phyloP scores from a whole-genome alignment of 352 stramenopile genomes.

The Phytophthora idaei region DNA sequence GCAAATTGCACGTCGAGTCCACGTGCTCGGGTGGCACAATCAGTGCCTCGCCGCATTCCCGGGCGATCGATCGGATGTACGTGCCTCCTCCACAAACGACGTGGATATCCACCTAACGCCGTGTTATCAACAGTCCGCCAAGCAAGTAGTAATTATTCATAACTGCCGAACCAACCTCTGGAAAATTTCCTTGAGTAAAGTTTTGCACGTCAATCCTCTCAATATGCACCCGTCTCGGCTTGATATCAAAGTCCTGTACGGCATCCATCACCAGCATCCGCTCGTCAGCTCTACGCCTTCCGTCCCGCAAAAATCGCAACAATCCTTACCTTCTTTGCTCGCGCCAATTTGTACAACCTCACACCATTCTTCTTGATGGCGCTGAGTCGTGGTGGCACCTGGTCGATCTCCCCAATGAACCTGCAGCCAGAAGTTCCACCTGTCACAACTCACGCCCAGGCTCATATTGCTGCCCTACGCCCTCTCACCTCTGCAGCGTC shows the following conservation, averaged over 20 bases:
- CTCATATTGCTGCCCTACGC: neutral
- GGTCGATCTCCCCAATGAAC: conserved; percentile 78
- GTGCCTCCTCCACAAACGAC: conserved; percentile 78
- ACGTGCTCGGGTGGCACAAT: conserved; percentile 37
- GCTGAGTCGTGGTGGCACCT: conserved; percentile 79
- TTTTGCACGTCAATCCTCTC: conserved; percentile 57
- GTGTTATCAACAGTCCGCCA: neutral
- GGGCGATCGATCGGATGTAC: conserved; percentile 89
- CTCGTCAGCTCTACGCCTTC: conserved; percentile 9
- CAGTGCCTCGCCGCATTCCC: conserved; percentile 79
- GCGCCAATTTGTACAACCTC: conserved; percentile 78
- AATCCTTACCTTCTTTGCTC: conserved; percentile 51
- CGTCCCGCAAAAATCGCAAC: neutral
- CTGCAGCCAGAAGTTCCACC: conserved; percentile 33
- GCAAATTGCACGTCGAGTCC: conserved; percentile 27
- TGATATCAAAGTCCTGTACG: conserved; percentile 58
- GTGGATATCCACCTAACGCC: conserved; percentile 46
- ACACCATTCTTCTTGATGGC: conserved; percentile 82
- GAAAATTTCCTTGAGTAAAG: conserved; percentile 59
- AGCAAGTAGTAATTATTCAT: neutral
- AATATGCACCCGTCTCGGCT: conserved; percentile 67
- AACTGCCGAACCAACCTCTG: conserved; percentile 49
- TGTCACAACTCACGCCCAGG: neutral
- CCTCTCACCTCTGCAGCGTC: conserved; percentile 52
- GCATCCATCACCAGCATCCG: conserved; percentile 2